Evolutionary conservation across 495 filamentous ascomycete species (phyloP), one percentile per base, ranked within the genome.

Genomic region (Aspergillus hancockii): DNA sequence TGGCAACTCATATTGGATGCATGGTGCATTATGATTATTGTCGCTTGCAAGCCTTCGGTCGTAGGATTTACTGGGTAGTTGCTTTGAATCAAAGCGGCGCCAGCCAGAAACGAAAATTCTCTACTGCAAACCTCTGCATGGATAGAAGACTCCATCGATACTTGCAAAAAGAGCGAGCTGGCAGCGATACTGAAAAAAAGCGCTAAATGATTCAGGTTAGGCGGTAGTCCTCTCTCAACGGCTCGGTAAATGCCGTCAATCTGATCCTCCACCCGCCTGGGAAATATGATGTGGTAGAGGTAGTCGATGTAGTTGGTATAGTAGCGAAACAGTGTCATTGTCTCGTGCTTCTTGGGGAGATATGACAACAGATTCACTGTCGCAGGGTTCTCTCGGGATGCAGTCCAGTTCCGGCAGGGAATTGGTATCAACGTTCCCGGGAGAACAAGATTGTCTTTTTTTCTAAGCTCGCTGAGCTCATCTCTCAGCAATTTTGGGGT

Each of bases 31-130:
- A 80, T 66, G 2, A 81, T 68, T 58, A 79, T 71, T n/a, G 70
- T 62, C 9, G 77, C 79, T 53, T 81, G 79, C 6, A 81, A 59
- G 7, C 77, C 79, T 50, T 79, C 72, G n/a, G 78, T 55, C 0
- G 67, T 78, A 0, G 77, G 75, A 46, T 68, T 74, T 3, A 69
- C 61, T 13, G 63, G 43, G 34, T 74, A 67, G 41, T 76, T 69
- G 14, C 67, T 64, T 41, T 76, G 73, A n/a, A 71, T 68, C 43
- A 78, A 49, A 3, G 73, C 69, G 0, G 72, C 72, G 1, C 70
- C 71, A 10, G 72, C 60, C 7, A 77, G 55, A 41, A 70, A 72
- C 2, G 65, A 64, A 8, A 59, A 62, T 32, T 76, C 72, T 7
- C 63, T 60, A 36, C 70, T 68, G 30, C 61, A 60, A 1, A 55